Evolutionary conservation across 768 basidiomycete species (phyloP), one percentile per base, ranked within the genome.

Genomic region (Plicaturopsis crispa): DNA sequence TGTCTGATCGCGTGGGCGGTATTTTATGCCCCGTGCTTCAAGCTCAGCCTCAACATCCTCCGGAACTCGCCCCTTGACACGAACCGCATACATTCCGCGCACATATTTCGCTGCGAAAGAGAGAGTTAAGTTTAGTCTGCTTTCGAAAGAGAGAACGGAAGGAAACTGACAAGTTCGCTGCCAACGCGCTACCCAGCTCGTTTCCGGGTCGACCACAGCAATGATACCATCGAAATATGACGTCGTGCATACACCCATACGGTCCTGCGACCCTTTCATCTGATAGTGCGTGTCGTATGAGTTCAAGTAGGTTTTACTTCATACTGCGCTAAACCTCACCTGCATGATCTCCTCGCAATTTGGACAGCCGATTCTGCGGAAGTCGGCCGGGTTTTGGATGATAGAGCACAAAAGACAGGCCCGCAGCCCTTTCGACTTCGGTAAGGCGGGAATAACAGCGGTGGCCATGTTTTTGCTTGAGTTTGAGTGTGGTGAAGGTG

Each of bases 271-370:
- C 16, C 83, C 82, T 63, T 89, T 87, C 79, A 97, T 82, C 93
- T 98, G 48, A 16, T 12, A 30, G 38, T 14, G 32, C 23, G 12
- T 42, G 23, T 34, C n/a, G 12, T 14, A 37, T n/a, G 11, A 16
- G 4, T 19, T 17, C 4, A 11, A 31, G 21, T 17, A 20, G 4
- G 35, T 22, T 24, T 21, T 22, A 16, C 22, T 24, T 16, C 14
- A 32, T 26, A 35, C 26, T 44, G n/a, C 18, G 10, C 35, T 20
- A 7, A 37, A 5, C 42, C 74, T 39, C 43, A 93, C 94, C 70
- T 92, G 84, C 58, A 98, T 74, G 48, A 93, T 70, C 55, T 94
- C 89, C 50, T 98, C 94, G 54, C 96, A 99, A 58, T 99, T 99
- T 31, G 94, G 94, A 57, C 96, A 99, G 4, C 96, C 96, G 16